Evolutionary conservation across 2,329 filamentous ascomycete genomes (phyloP).

Genomic region (Penicillium digitatum): DNA sequence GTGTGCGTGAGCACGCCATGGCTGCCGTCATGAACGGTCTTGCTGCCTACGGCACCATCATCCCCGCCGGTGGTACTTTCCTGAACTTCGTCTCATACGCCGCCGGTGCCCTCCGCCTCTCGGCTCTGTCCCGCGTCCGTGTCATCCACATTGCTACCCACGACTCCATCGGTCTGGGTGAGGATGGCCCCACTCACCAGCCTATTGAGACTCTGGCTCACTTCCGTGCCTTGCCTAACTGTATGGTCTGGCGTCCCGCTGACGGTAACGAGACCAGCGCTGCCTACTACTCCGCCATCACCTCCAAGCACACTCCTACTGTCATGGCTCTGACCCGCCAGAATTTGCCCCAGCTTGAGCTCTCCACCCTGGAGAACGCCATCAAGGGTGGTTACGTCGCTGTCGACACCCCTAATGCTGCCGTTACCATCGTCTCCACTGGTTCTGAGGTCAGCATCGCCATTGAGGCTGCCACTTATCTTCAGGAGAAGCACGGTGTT

Average conservation of each 20-base stretch:
- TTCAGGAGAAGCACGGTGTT: conserved; percentile 82
- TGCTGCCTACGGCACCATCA: conserved; percentile 87
- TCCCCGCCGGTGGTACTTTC: conserved; percentile 95
- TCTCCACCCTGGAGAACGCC: conserved; percentile 81
- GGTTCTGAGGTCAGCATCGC: conserved; percentile 94
- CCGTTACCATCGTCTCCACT: conserved; percentile 86
- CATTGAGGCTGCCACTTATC: conserved; percentile 85
- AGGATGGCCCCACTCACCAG: conserved; percentile 98
- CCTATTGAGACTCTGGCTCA: conserved; percentile 97
- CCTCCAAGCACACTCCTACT: conserved; percentile 81
- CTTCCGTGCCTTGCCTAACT: conserved; percentile 98
- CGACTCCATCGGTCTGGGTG: conserved; percentile 98
- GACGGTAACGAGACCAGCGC: conserved; percentile 98
- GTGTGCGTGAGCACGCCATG: conserved; percentile 52
- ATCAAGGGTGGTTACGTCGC: conserved; percentile 94
- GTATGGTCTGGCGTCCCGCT: conserved; percentile 98
- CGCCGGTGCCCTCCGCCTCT: conserved; percentile 90
- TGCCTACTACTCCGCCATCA: conserved; percentile 93
- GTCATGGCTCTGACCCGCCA: conserved; percentile 94
- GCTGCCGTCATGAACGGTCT: conserved; percentile 65
- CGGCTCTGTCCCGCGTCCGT: conserved; percentile 83
- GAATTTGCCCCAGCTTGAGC: conserved; percentile 96
- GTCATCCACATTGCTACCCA: conserved; percentile 95
- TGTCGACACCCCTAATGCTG: conserved; percentile 76
- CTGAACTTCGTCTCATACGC: conserved; percentile 99